Conservation (phyloP, 257 asterid species). For the Solanum sitiens region DNA sequence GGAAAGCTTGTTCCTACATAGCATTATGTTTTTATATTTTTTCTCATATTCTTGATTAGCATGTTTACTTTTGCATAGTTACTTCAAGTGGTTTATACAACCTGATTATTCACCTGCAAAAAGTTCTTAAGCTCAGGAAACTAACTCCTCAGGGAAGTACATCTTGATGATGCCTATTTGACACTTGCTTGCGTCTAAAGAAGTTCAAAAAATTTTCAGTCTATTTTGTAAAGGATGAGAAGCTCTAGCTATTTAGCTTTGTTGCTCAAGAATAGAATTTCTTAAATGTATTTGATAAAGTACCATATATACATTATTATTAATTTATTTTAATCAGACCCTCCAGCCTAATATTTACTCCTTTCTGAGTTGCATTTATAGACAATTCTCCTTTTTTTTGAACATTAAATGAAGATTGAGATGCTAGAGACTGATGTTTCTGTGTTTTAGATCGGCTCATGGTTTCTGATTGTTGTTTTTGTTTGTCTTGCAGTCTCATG, state of each 20-base stretch:
- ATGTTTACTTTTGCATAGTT: neutral
- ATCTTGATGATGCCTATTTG: neutral
- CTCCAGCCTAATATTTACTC: neutral
- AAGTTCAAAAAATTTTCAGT: too few species aligned
- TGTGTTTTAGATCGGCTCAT: neutral
- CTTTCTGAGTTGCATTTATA: neutral
- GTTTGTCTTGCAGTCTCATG: conserved; percentile 27
- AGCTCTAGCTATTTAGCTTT: neutral
- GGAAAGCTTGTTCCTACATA: neutral
- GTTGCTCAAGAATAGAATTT: neutral
- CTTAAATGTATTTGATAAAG: neutral
- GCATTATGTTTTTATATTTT: neutral
- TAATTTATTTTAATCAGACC: neutral
- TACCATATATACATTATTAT: neutral
- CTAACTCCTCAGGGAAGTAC: neutral
- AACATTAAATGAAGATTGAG: neutral
- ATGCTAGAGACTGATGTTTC: neutral
- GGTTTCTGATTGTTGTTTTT: neutral
- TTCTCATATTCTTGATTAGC: neutral
- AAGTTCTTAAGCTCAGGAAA: neutral
- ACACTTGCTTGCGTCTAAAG: neutral
- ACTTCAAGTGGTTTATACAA: neutral
- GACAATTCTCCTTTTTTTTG: neutral
- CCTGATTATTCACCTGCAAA: neutral
- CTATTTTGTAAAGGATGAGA: neutral